A percentile compares a stretch with the other conserved stretches of the same genome.
Conservation (phyloP, 805 yeast species). For the Saccharomycopsis sp. region DNA sequence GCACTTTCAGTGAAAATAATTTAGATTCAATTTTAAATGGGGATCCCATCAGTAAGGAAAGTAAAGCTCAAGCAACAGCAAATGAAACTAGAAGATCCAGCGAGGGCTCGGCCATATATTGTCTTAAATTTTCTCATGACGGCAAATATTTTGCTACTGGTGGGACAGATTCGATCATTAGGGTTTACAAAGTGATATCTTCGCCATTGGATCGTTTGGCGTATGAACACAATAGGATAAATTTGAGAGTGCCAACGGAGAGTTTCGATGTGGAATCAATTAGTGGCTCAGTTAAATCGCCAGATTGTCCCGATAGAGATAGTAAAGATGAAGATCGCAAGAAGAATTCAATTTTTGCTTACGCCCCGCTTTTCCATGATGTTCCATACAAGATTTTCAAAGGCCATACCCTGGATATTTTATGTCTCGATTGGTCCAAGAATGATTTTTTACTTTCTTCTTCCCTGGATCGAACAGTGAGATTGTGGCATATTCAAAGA, state of each 20-base stretch:
- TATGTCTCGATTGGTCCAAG: constrained; percentile 83
- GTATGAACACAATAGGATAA: constrained; percentile 23
- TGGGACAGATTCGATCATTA: constrained; percentile 62
- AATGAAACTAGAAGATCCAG: not conserved
- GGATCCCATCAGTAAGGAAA: not conserved
- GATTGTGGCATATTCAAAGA: constrained; percentile 79
- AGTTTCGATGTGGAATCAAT: not conserved
- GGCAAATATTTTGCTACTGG: constrained; percentile 83
- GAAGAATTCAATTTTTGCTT: constrained; percentile 27
- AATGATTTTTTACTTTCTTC: constrained; percentile 75
- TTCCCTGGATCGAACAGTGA: constrained; percentile 78
- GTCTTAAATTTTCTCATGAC: constrained; percentile 65
- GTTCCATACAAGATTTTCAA: constrained; percentile 50
- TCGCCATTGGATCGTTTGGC: constrained; percentile 63
- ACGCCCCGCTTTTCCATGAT: constrained; percentile 76
- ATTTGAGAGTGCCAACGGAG: not conserved
- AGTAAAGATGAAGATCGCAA: constrained; percentile 10
- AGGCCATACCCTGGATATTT: constrained; percentile 65
- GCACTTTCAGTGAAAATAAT: constrained; percentile 2
- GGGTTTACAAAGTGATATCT: constrained; percentile 75
- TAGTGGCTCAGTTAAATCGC: no score
- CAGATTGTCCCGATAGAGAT: not conserved
- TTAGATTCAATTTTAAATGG: not conserved
- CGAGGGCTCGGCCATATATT: constrained; percentile 39
- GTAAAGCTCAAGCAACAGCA: not conserved